Evolutionary conservation across 805 yeast genomes (phyloP), one percentile per base, ranked within the genome.

Genomic region (Dipodascopsis uninucleata): DNA sequence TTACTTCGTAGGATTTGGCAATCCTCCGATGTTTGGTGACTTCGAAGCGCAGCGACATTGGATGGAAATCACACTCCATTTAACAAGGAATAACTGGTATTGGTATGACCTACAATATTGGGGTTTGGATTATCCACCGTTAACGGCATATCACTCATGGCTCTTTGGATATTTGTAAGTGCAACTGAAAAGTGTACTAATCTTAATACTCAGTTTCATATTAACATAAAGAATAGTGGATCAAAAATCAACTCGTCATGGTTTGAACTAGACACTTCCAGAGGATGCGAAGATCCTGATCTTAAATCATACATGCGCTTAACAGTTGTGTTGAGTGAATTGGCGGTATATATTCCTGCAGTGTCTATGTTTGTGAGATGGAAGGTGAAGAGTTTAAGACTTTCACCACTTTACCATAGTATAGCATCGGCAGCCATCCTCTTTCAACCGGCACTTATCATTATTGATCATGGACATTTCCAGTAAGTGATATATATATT

Each of bases 41-140:
- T 90, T 93, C 60, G 98, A 93, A 64, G 97, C 97, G 0, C 98
- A 93, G 64, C 76, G 98, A 55, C 98, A 90, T 64, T 93, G 98
- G 98, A 74, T 93, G 77, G 98, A 93, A 62, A 71, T 90, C 41
- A 90, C 97, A 0, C 78, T 72, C 31, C 78, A 80, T 56, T 63
- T 89, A 38, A 93, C 96, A 0, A 64, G 86, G 1, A 64, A 68
- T 0, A 56, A 82, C 51, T 93, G 98, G 98, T 93, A 93, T 61
- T 85, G 75, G 68, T 87, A 79, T 63, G 96, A 93, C 61, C 71
- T 88, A 35, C 79, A 80, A 55, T 88, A 90, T 68, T 93, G 98
- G 97, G 96, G 97, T 1, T 71, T 93, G 28, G 98, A 93, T 64
- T 93, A 93, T 63, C 99, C 99, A 0, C 97, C 97, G 5, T 69